These are phyloP conservation scores for Diplodia scrobiculata DNA, from an alignment of 2,329 filamentous ascomycete species.

Conservation along the genomic window DNA sequence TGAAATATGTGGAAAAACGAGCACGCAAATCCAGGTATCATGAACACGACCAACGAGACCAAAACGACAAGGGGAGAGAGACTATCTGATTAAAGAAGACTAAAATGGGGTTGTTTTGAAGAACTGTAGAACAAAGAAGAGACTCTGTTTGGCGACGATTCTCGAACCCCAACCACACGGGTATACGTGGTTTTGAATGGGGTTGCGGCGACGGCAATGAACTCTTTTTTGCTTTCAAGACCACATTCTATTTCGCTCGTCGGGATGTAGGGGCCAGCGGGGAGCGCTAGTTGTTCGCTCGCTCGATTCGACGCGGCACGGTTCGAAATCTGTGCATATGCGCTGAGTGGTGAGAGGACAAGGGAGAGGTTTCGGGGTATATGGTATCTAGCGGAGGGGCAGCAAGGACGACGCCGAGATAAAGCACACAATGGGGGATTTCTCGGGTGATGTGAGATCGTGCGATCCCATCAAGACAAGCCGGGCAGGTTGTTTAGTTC, in stretches of 20 bases:
- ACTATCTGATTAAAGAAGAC: constrained; percentile 17
- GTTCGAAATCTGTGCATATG: background rate
- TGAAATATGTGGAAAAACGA: background rate
- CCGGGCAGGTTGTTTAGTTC: constrained; percentile 16
- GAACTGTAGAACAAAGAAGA: constrained; percentile 15
- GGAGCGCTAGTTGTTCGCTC: background rate
- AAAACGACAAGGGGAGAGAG: constrained; percentile 6
- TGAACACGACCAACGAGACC: constrained; percentile 17
- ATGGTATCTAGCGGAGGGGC: constrained; percentile 15
- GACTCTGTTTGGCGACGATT: constrained; percentile 12
- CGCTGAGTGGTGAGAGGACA: constrained; percentile 4
- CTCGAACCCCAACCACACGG: background rate
- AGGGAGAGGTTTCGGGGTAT: constrained; percentile 18
- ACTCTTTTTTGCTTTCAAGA: constrained; percentile 15
- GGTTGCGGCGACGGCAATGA: background rate
- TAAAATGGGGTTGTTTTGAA: background rate
- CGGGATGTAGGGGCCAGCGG: background rate
- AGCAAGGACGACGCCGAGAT: constrained; percentile 20
- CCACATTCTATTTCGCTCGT: constrained; percentile 13
- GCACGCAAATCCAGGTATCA: constrained; percentile 27
- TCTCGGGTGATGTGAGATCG: constrained; percentile 18
- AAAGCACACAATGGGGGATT: constrained; percentile 14
- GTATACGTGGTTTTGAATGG: background rate
- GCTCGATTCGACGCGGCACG: background rate
- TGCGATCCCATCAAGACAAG: background rate